Conservation (phyloP, 1,284 basidiomycete genomes). For the Fomitopsis pinicola region DNA sequence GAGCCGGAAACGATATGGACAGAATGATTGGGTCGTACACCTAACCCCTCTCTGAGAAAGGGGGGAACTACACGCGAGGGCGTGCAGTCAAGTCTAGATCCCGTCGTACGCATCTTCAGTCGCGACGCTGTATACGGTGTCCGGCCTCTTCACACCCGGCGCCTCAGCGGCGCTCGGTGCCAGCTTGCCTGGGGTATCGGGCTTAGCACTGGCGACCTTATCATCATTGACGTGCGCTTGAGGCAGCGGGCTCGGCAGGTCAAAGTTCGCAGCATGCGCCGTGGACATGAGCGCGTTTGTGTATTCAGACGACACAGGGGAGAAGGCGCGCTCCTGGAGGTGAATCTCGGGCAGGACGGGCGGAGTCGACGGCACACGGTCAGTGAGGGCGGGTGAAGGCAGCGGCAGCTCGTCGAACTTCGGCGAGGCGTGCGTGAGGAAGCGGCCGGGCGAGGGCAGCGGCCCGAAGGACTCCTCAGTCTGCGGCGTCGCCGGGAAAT, state of each 20-base stretch:
- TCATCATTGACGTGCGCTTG: slow-evolving; percentile 17
- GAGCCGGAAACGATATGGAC: background rate
- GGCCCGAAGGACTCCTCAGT: slow-evolving; percentile 20
- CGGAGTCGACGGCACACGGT: slow-evolving; percentile 45
- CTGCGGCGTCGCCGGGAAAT: slow-evolving; percentile 15
- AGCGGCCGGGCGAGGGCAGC: slow-evolving; percentile 28
- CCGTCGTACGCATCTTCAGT: slow-evolving; percentile 66
- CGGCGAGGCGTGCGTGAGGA: slow-evolving; percentile 16
- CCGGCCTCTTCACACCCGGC: slow-evolving; percentile 28
- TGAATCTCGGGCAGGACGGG: slow-evolving; percentile 52
- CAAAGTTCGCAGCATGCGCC: slow-evolving; percentile 13
- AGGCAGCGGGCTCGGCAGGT: slow-evolving; percentile 20
- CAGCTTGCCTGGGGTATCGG: background rate
- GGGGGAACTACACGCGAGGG: slow-evolving; percentile 12
- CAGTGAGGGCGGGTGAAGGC: slow-evolving; percentile 33
- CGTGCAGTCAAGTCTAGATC: slow-evolving; percentile 34
- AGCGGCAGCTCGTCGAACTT: slow-evolving; percentile 25
- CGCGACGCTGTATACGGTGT: slow-evolving; percentile 49
- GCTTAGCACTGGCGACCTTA: background rate
- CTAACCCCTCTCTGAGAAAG: background rate
- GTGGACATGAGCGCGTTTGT: slow-evolving; percentile 19
- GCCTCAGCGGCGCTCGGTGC: background rate
- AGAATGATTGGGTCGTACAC: background rate
- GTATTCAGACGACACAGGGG: slow-evolving; percentile 33
- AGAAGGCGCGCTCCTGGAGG: slow-evolving; percentile 29